Evolutionary conservation across 2,329 filamentous ascomycete genomes (phyloP), one percentile per base, ranked within the genome.

Genomic region (Juglanconis juglandina): DNA sequence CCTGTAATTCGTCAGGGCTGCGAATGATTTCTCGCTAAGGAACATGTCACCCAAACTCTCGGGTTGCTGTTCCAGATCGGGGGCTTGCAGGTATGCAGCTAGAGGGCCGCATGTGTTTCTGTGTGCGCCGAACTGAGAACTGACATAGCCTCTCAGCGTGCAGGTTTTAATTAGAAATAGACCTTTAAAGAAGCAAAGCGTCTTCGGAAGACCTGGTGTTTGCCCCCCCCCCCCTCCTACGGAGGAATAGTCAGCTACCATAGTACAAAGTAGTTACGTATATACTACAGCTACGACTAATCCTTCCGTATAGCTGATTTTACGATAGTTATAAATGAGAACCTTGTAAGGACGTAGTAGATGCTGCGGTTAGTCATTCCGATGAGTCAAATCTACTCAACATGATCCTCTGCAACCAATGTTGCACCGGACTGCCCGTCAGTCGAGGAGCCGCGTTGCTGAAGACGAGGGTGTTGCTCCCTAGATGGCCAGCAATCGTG

Each of bases 31-130:
- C 49, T 60, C 58, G 61, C 58, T 52, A 49, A 60, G 30, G 49
- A 41, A 35, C 53, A 52, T 58, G 61, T 58, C 53, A 57, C 58
- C 61, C 61, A 60, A 59, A 33, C 58, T 33, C 58, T 63, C 61
- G 61, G 61, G 61, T 60, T 54, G 61, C 9, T 60, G 53, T 52
- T 60, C 61, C 61, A 60, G 61, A 63, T 63, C 58, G 53, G 61
- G 55, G 57, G 58, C 54, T 58, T 62, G 60, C 53, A 60, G 53
- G 41, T 60, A 42, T 63, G 57, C 53, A 50, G 44, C 54, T 49
- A 56, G 54, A 49, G 46, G 50, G 41, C 17, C 34, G 53, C 44
- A 58, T 41, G 50, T 54, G 33, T 30, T 53, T 52, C 41, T 49
- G 53, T 32, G 34, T 10, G 17, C 17, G 34, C 50, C 56, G 49